A percentile compares a stretch with the other conserved stretches of the same genome.
phyloP scores from a whole-genome alignment of 2,329 filamentous ascomycete species.

The Ceratocystis eucalypticola region DNA sequence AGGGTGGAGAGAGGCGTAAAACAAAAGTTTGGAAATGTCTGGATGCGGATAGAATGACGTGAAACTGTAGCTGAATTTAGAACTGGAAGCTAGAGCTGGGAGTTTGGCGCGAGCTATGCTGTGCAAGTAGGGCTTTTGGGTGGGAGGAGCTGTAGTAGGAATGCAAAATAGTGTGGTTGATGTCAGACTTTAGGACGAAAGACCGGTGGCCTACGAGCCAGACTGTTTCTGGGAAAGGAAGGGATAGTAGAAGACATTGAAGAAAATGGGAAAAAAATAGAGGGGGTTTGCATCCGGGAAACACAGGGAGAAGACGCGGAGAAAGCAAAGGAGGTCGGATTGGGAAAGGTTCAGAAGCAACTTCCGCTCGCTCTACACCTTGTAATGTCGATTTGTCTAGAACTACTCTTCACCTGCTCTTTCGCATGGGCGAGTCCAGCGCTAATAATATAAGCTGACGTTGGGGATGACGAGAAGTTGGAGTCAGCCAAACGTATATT shows the following conservation, averaged over 20 bases:
- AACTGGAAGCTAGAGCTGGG: neutral
- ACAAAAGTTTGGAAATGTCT: neutral
- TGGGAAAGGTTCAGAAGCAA: neutral
- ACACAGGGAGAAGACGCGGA: neutral
- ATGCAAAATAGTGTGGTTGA: neutral
- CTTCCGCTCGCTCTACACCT: too few species aligned
- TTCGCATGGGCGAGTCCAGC: neutral
- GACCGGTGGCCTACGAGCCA: neutral
- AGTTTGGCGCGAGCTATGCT: neutral
- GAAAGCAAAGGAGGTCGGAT: neutral
- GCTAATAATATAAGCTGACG: neutral
- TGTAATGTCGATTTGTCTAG: too few species aligned
- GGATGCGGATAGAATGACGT: constrained; percentile 4
- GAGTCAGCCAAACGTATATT: neutral
- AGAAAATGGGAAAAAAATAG: neutral
- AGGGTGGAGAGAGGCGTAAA: neutral
- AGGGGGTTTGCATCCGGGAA: neutral
- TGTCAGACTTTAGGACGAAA: neutral
- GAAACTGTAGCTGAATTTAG: neutral
- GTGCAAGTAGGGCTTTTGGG: neutral
- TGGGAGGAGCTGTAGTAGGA: neutral
- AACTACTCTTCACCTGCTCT: neutral
- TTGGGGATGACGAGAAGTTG: neutral
- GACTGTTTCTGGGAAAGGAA: neutral
- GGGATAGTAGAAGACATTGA: neutral